Evolutionary conservation across 148 eudicot species (phyloP).

Genomic region (Polygonum aviculare): DNA sequence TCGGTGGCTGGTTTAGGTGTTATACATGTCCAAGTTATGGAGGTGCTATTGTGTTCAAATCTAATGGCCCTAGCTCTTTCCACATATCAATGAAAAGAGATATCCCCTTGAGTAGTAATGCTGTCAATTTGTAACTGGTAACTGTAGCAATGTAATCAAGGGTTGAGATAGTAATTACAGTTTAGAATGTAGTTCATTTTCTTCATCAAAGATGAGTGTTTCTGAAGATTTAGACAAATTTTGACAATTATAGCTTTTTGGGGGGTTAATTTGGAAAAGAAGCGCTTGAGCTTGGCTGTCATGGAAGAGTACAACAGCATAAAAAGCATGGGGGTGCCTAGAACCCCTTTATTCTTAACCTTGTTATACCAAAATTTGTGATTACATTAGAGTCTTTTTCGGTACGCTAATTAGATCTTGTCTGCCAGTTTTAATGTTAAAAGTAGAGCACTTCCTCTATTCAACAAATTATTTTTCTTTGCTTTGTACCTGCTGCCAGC

Average conservation of each 20-base stretch:
- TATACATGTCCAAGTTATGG: neutral
- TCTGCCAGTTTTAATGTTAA: neutral
- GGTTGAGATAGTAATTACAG: neutral
- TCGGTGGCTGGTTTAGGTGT: neutral
- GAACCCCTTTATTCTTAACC: slow-evolving; percentile 2
- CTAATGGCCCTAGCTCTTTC: neutral
- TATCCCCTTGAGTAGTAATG: neutral
- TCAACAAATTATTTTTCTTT: neutral
- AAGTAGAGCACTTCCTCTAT: neutral
- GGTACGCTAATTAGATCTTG: slow-evolving; percentile 1
- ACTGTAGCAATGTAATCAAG: neutral
- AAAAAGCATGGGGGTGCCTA: neutral
- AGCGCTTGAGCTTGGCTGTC: neutral
- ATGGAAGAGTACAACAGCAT: neutral
- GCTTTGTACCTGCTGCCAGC: neutral
- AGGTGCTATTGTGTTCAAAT: neutral
- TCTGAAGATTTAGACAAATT: slow-evolving; percentile 1
- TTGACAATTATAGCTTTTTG: neutral
- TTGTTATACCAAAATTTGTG: neutral
- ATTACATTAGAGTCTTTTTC: neutral
- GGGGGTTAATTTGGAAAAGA: neutral
- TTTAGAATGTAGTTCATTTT: neutral
- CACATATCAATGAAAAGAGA: neutral
- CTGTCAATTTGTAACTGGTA: neutral
- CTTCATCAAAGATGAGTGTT: neutral